Conservation (phyloP, 129 eudicot genomes). For the Flaveria robusta region DNA sequence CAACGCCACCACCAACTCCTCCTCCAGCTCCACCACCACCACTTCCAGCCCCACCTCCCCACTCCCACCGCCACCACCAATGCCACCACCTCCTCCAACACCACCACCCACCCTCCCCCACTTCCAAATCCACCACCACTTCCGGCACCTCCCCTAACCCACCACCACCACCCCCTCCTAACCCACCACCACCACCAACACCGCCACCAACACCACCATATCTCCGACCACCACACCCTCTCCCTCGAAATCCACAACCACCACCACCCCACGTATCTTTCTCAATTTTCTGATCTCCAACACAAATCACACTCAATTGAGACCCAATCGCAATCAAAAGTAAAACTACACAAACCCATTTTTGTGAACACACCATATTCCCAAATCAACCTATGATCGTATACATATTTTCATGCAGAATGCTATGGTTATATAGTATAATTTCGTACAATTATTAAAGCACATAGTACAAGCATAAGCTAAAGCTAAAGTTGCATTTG, state of each 20-base stretch:
- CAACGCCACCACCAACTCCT: not conserved
- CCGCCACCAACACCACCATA: not conserved
- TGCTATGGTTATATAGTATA: not conserved
- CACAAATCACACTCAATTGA: conserved; percentile 38
- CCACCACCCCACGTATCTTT: conserved; percentile 30
- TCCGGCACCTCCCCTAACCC: not conserved
- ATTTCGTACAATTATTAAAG: conserved; percentile 21
- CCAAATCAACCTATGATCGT: not conserved
- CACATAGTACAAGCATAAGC: conserved; percentile 22
- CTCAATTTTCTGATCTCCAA: conserved; percentile 37
- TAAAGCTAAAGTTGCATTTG: conserved; percentile 30
- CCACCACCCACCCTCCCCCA: not conserved
- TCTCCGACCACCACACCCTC: not conserved
- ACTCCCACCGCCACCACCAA: conserved; percentile 5
- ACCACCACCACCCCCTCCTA: not conserved
- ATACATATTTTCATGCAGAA: conserved; percentile 24
- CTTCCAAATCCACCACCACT: not conserved
- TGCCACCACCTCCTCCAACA: not conserved
- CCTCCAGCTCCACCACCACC: conserved; percentile 12
- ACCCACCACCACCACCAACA: not conserved
- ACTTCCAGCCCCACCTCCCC: conserved; percentile 12
- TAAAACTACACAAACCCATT: conserved; percentile 44
- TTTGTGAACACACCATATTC: conserved; percentile 39
- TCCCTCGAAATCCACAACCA: conserved; percentile 25
- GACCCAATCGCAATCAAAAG: conserved; percentile 40